Conservation (phyloP, 2,329 filamentous ascomycete species). For the Colletotrichum trifolii region DNA sequence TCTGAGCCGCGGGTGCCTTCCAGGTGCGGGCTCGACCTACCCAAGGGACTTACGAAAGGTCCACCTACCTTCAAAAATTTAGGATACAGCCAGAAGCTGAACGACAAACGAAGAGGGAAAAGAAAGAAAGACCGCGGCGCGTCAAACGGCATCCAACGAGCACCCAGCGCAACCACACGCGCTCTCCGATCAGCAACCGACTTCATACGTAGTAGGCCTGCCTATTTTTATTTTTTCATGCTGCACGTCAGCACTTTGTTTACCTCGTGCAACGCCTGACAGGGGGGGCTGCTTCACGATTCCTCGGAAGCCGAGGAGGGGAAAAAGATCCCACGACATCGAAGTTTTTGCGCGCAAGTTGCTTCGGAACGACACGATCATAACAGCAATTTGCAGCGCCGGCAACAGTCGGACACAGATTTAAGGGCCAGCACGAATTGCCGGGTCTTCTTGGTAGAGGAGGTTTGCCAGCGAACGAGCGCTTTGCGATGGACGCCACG, state of each 20-base stretch:
- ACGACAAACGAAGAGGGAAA: background rate
- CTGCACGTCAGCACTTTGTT: conserved; percentile 10
- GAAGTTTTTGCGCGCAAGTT: no score
- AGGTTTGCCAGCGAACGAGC: no score
- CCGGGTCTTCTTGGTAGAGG: no score
- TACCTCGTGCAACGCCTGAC: background rate
- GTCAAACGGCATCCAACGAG: background rate
- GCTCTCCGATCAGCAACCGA: no score
- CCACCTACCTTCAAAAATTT: background rate
- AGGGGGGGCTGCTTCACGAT: background rate
- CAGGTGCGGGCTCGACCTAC: no score
- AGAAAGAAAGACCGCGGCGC: conserved; percentile 3
- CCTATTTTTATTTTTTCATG: background rate
- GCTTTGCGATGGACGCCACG: background rate
- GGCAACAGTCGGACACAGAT: no score
- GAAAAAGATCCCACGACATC: background rate
- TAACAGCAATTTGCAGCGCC: no score
- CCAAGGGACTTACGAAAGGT: background rate
- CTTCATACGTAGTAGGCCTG: no score
- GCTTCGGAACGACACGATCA: no score
- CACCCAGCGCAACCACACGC: background rate
- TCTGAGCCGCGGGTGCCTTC: background rate
- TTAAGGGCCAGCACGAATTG: no score
- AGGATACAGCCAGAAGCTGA: background rate
- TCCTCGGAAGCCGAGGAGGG: background rate